A percentile compares a stretch with the other conserved stretches of the same genome.
phyloP scores from a whole-genome alignment of 2,329 filamentous ascomycete genomes.

The Ophiostoma sp. region DNA sequence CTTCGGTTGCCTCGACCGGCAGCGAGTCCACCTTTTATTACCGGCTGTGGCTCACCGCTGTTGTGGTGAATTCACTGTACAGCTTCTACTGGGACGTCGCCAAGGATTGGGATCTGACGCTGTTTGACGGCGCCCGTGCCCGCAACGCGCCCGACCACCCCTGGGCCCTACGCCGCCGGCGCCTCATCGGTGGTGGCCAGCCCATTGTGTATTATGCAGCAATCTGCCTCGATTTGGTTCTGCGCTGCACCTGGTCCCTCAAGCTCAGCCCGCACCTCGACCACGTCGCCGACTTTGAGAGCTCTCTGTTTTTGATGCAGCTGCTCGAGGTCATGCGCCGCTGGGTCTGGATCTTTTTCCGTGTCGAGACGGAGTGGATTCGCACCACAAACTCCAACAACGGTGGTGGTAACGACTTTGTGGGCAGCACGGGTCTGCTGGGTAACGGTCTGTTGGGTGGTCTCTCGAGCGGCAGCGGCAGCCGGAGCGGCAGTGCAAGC shows the following conservation, averaged over 20 bases:
- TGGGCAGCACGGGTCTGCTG: neutral
- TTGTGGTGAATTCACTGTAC: slow-evolving; percentile 82
- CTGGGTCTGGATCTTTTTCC: slow-evolving; percentile 97
- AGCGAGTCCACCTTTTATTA: slow-evolving; percentile 45
- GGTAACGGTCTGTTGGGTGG: slow-evolving; percentile 29
- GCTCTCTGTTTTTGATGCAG: slow-evolving; percentile 84
- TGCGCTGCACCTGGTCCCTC: slow-evolving; percentile 88
- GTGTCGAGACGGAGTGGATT: slow-evolving; percentile 92
- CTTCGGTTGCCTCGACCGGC: slow-evolving; percentile 29
- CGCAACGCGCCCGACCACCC: slow-evolving; percentile 66
- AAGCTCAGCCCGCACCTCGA: slow-evolving; percentile 82
- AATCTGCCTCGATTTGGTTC: slow-evolving; percentile 72
- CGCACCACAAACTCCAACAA: slow-evolving; percentile 44
- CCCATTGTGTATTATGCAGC: slow-evolving; percentile 79
- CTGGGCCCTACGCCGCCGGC: slow-evolving; percentile 72
- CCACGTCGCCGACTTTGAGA: slow-evolving; percentile 82
- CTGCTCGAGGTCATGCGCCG: slow-evolving; percentile 81
- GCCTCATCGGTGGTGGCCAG: slow-evolving; percentile 63
- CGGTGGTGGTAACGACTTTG: neutral
- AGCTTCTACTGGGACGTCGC: slow-evolving; percentile 99
- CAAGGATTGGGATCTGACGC: slow-evolving; percentile 92
- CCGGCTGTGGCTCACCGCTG: slow-evolving; percentile 67
- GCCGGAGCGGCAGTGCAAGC: slow-evolving; percentile 17
- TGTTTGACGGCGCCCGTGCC: slow-evolving; percentile 63
- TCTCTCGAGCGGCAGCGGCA: slow-evolving; percentile 2